These are phyloP conservation scores for Triticum turgidum DNA, from an alignment of 176 grass and related monocot genomes.

Conservation along the genomic window DNA sequence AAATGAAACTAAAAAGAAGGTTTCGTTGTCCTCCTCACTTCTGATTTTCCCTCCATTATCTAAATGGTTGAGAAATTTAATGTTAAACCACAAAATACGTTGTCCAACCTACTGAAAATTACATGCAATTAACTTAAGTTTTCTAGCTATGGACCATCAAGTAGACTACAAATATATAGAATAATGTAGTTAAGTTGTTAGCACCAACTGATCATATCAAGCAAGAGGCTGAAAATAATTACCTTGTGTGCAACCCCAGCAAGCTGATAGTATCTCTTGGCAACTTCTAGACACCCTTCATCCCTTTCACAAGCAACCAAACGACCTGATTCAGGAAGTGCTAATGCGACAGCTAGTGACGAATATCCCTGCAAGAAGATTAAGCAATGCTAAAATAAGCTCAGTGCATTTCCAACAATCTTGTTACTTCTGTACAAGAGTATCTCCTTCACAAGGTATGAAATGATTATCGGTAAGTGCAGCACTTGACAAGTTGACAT, in stretches of 20 bases:
- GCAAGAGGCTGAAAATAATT: background rate
- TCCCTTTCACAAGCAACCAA: constrained; percentile 98
- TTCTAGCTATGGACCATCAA: background rate
- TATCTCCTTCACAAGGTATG: background rate
- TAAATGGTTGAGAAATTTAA: constrained; percentile 23
- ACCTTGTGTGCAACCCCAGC: constrained; percentile 91
- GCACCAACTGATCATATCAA: background rate
- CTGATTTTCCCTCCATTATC: background rate
- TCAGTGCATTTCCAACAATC: background rate
- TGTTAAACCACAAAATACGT: background rate
- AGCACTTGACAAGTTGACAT: background rate
- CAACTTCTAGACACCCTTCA: constrained; percentile 71
- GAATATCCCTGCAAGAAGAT: constrained; percentile 76
- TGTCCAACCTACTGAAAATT: background rate
- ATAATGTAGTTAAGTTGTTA: background rate
- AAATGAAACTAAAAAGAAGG: background rate
- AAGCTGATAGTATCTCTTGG: constrained; percentile 76
- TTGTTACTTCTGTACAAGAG: background rate
- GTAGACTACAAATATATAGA: background rate
- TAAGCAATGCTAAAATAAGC: background rate
- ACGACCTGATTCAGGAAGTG: constrained; percentile 75
- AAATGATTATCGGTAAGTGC: background rate
- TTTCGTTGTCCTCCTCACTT: background rate
- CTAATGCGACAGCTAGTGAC: constrained; percentile 83
- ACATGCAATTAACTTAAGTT: background rate